Conservation (phyloP, 345 rosid species). For the Conringia planisiliqua region DNA sequence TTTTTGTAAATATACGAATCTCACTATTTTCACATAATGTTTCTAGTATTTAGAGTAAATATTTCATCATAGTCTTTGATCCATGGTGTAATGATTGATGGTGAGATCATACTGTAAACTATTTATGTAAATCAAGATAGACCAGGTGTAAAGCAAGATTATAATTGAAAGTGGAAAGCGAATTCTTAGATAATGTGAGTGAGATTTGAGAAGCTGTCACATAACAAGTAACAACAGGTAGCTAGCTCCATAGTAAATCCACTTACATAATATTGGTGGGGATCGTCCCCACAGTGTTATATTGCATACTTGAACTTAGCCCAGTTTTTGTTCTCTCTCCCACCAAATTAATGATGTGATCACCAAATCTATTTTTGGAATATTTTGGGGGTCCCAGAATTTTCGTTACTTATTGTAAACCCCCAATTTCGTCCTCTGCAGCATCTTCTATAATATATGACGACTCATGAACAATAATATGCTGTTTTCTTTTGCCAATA, state of each 20-base stretch:
- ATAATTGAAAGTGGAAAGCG: background rate
- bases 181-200: background rate
- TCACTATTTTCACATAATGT: background rate
- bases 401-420: slow-evolving; percentile 17
- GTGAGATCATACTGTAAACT: background rate
- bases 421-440: slow-evolving; percentile 24
- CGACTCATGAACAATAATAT: background rate
- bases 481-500: slow-evolving; percentile 16
- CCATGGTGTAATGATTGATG: background rate
- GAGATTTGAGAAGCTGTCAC: background rate
- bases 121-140: background rate
- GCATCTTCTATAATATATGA: slow-evolving; percentile 11
- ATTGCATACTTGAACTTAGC: slow-evolving; percentile 22
- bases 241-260: slow-evolving; percentile 6
- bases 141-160: background rate
- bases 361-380: slow-evolving; percentile 29
- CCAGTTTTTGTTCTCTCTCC: background rate
- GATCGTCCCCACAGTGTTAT: slow-evolving; percentile 27
- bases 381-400: slow-evolving; percentile 25
- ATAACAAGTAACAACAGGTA: slow-evolving; percentile 9
- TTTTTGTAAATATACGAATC: slow-evolving; percentile 20
- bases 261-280: slow-evolving; percentile 12
- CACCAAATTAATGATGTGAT: slow-evolving; percentile 25
- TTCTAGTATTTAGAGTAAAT: background rate
- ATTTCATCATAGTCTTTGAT: background rate